Conservation (phyloP, 148 eudicot species). For the Nyssa sinensis region DNA sequence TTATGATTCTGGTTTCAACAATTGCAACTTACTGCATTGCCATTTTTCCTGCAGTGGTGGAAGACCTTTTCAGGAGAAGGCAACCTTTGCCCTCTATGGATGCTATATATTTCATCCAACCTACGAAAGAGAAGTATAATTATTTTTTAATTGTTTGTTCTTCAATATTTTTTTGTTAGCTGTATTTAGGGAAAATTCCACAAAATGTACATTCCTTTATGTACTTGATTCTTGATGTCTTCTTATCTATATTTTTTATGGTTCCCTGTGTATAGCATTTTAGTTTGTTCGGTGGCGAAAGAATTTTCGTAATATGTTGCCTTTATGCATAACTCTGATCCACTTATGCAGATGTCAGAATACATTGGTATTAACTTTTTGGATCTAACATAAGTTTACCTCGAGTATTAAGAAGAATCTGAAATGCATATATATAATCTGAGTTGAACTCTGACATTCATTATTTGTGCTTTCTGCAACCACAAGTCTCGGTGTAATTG, state of each 20-base stretch:
- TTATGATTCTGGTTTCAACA: constrained; percentile 2
- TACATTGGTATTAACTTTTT: background rate
- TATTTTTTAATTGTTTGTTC: background rate
- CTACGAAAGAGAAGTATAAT: constrained; percentile 88
- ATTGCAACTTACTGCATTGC: constrained; percentile 8
- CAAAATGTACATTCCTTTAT: constrained; percentile 1
- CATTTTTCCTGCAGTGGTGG: constrained; percentile 73
- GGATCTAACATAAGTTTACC: background rate
- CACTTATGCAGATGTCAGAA: background rate
- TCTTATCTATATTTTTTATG: background rate
- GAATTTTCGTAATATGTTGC: background rate
- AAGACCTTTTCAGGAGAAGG: constrained; percentile 94
- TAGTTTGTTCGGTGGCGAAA: background rate
- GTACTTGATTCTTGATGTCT: background rate
- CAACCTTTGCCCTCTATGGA: constrained; percentile 96
- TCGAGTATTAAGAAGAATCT: background rate
- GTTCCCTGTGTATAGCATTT: background rate
- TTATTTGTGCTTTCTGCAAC: no score
- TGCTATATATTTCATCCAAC: constrained; percentile 93
- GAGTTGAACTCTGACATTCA: no score
- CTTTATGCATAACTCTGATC: background rate
- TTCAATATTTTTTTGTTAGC: background rate
- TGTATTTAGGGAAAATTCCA: background rate
- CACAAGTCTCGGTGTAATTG: no score
- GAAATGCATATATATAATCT: background rate